These are phyloP conservation scores for Vitis labrusca DNA, from an alignment of 164 flowering plant species.

Conservation along the genomic window DNA sequence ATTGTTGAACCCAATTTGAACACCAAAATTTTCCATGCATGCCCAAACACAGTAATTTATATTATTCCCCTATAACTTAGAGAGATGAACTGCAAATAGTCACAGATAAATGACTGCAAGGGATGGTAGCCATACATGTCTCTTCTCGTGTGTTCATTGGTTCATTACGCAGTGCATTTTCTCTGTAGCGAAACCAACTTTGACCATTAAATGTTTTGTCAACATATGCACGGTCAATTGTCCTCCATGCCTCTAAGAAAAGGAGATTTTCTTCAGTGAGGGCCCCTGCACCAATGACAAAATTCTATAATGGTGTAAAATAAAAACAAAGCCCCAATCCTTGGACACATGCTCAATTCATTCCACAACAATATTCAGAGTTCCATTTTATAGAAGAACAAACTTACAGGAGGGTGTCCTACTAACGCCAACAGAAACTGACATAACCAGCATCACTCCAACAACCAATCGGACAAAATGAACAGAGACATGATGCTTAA, in stretches of 20 bases:
- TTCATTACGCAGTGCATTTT: slow-evolving; percentile 84
- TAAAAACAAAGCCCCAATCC: not conserved
- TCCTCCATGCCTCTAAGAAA: slow-evolving; percentile 97
- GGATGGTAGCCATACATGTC: slow-evolving; percentile 58
- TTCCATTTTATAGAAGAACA: not conserved
- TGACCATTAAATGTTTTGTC: slow-evolving; percentile 95
- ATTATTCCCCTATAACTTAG: not conserved
- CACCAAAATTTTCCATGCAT: too few relatives aligned
- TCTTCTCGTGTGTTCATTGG: slow-evolving; percentile 93
- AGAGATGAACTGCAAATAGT: not conserved
- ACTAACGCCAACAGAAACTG: slow-evolving; percentile 49
- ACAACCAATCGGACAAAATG: slow-evolving; percentile 39
- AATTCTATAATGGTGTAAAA: not conserved
- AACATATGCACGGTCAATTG: slow-evolving; percentile 89
- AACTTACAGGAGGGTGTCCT: slow-evolving; percentile 71
- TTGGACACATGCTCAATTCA: too few relatives aligned
- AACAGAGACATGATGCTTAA: slow-evolving; percentile 29
- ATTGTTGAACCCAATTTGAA: too few relatives aligned
- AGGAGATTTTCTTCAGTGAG: slow-evolving; percentile 93
- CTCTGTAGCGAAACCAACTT: slow-evolving; percentile 97
- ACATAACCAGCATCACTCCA: slow-evolving; percentile 50
- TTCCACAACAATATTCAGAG: not conserved
- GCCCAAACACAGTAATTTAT: too few relatives aligned
- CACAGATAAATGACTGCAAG: not conserved
- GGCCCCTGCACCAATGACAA: slow-evolving; percentile 51